A percentile compares a stretch with the other conserved stretches of the same genome.
phyloP scores from a whole-genome alignment of 2,329 filamentous ascomycete species.

The Blumeria hordei region DNA sequence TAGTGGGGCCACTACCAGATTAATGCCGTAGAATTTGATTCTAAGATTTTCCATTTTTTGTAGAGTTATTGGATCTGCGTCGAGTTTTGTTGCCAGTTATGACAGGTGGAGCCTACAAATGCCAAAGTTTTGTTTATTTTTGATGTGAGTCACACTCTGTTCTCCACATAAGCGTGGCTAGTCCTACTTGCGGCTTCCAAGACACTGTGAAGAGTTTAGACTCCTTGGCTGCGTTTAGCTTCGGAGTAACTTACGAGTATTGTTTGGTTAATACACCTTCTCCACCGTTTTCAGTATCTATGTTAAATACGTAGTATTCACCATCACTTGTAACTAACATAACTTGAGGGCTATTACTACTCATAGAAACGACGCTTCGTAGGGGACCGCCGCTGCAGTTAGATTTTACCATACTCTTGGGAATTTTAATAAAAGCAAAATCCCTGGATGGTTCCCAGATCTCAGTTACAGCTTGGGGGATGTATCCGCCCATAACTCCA shows the following conservation, averaged over 20 bases:
- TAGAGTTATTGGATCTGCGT: too few relatives aligned
- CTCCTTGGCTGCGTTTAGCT: too few relatives aligned
- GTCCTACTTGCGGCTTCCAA: too few relatives aligned
- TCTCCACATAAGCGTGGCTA: too few relatives aligned
- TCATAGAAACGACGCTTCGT: conserved; percentile 91
- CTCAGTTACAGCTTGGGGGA: conserved; percentile 82
- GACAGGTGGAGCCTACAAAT: too few relatives aligned
- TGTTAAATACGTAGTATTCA: conserved; percentile 81
- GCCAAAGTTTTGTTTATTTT: too few relatives aligned
- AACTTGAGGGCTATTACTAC: conserved; percentile 76
- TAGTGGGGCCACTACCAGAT: too few relatives aligned
- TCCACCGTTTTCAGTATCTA: conserved; percentile 82
- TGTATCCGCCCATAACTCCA: conserved; percentile 70
- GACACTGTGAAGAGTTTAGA: too few relatives aligned
- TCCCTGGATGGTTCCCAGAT: conserved; percentile 93
- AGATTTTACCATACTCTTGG: conserved; percentile 26
- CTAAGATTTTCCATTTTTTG: too few relatives aligned
- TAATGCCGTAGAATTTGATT: too few relatives aligned
- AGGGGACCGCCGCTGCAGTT: conserved; percentile 27
- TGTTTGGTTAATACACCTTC: conserved; percentile 81
- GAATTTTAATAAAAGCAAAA: conserved; percentile 90
- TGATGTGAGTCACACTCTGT: too few relatives aligned
- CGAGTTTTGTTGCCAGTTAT: too few relatives aligned
- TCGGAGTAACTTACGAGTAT: conserved; percentile 47
- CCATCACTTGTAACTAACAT: conserved; percentile 97